phyloP scores from a whole-genome alignment of 345 rosid genomes.

The Rhodamnia argentea region DNA sequence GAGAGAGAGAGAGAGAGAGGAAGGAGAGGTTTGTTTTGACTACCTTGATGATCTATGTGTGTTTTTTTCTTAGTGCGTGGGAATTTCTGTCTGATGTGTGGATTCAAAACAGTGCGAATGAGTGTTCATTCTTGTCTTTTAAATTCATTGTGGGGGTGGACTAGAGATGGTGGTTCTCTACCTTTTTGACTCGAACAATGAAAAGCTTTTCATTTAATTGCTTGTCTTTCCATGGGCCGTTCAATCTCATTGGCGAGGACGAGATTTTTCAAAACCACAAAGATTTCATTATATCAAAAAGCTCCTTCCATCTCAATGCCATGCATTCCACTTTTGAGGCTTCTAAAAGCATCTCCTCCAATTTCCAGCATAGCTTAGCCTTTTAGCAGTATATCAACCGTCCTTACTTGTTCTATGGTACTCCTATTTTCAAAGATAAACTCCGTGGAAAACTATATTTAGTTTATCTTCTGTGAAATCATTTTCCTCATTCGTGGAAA shows the following conservation, averaged over 20 bases:
- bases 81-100: neutral
- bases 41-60: neutral
- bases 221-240: neutral
- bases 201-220: neutral
- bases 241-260: neutral
- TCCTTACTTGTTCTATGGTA: neutral
- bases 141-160: neutral
- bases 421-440: neutral
- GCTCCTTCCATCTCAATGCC: neutral
- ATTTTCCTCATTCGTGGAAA: neutral
- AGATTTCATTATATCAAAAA: neutral
- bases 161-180: neutral
- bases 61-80: neutral
- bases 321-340: neutral
- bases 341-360: neutral
- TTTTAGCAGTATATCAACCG: neutral
- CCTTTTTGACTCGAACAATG: neutral
- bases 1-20: neutral
- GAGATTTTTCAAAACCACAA: neutral
- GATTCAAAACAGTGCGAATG: neutral
- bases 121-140: neutral
- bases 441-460: neutral
- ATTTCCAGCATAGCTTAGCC: neutral
- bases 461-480: neutral
- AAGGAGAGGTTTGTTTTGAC: neutral